These are phyloP conservation scores for Monilinia fructigena DNA, from an alignment of 2,329 filamentous ascomycete genomes.

Conservation along the genomic window DNA sequence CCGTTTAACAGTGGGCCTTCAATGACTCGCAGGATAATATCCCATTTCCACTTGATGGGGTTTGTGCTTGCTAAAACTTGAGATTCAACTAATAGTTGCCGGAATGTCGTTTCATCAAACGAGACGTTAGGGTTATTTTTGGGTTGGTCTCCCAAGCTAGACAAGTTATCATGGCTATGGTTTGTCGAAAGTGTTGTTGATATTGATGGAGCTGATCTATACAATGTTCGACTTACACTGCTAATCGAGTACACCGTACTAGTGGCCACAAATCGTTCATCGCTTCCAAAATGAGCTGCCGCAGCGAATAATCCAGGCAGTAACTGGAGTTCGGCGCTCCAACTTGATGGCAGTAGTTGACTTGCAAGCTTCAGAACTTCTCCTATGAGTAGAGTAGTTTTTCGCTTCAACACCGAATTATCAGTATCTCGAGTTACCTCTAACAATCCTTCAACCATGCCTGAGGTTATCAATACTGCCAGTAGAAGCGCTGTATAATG, in stretches of 20 bases:
- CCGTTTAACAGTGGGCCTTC: conserved; percentile 89
- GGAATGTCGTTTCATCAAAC: conserved; percentile 62
- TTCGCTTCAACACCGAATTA: conserved; percentile 72
- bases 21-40: conserved; percentile 83
- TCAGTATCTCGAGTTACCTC: conserved; percentile 67
- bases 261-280: conserved; percentile 76
- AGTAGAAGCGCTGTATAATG: conserved; percentile 91
- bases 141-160: conserved; percentile 55
- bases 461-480: conserved; percentile 79
- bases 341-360: conserved; percentile 74
- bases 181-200: conserved; percentile 32
- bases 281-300: conserved; percentile 68
- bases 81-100: conserved; percentile 69
- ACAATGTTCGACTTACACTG: conserved; percentile 90
- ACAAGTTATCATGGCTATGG: conserved; percentile 47
- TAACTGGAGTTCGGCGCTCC: conserved; percentile 83
- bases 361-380: conserved; percentile 89
- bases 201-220: conserved; percentile 64
- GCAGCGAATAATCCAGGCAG: conserved; percentile 81
- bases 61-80: conserved; percentile 87
- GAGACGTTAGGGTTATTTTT: conserved; percentile 51
- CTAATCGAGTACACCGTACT: conserved; percentile 97
- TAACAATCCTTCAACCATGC: conserved; percentile 62
- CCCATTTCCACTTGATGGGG: conserved; percentile 97
- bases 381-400: conserved; percentile 85